phyloP scores from a whole-genome alignment of 2,329 filamentous ascomycete species.

The Phaeosphaeriaceae sp. region DNA sequence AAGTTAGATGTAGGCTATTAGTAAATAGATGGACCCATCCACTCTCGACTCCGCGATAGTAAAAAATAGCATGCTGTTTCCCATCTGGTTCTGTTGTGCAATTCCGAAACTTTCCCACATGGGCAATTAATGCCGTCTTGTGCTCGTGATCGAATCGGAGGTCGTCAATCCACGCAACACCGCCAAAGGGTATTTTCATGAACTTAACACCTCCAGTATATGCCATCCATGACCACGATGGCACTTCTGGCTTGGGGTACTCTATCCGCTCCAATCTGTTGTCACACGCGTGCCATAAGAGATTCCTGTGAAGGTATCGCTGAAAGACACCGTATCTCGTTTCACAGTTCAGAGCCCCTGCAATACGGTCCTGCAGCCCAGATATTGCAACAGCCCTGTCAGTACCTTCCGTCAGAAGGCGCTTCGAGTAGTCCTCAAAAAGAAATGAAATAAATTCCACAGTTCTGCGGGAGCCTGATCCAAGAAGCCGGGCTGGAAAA shows the following conservation, averaged over 20 bases:
- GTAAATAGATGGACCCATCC: no score
- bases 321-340: conserved; percentile 22
- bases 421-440: conserved; percentile 21
- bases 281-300: no score
- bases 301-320: conserved; percentile 17
- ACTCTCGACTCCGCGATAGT: no score
- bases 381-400: conserved; percentile 22
- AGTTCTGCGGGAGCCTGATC: conserved; percentile 5
- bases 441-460: conserved; percentile 15
- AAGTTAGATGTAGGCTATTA: no score
- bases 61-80: no score
- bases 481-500: conserved; percentile 17
- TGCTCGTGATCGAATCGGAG: no score
- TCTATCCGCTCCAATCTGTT: conserved; percentile 12
- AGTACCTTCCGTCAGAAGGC: conserved; percentile 9
- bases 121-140: background rate
- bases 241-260: conserved; percentile 11
- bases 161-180: no score
- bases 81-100: no score
- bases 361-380: conserved; percentile 21
- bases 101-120: no score
- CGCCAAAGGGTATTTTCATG: no score
- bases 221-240: no score
- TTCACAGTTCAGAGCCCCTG: conserved; percentile 4
- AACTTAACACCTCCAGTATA: no score